Evolutionary conservation across 768 basidiomycete genomes (phyloP), one percentile per base, ranked within the genome.

Genomic region (Mycena alexandri): DNA sequence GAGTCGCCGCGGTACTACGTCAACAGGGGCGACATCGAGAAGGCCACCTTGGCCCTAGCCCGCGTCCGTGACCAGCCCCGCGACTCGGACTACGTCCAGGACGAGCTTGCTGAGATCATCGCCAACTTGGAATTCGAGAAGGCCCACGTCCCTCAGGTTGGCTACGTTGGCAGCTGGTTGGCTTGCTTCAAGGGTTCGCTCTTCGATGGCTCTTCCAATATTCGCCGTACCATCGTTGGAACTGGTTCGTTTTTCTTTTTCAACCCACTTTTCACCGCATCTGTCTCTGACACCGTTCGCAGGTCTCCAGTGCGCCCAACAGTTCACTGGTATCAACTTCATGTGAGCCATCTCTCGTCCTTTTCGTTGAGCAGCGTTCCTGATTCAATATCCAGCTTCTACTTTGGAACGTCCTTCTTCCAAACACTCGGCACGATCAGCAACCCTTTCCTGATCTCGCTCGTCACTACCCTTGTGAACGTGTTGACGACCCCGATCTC

Each of bases 241-340:
- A 92, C 93, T 70, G 61, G 61, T 53, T 5, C 24, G 51, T 29
- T 5, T 11, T 19, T 16, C 14, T 11, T 19, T 16, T 12, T 44
- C 17, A 11, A 19, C 2, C 19, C 24, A n/a, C n/a, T 22, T 42
- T 24, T 41, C 5, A 42, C 53, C 17, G 2, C 1, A 2, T 43
- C 29, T 6, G 29, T 29, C 3, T 61, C 21, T 53, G 14, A 33
- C 16, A 2, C 22, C 19, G 12, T 9, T 43, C 29, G 3, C 21
- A 61, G 61, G 61, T 54, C 51, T 62, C 8, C 61, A 63, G 42
- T 63, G 67, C 66, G 51, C 47, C 65, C 91, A 93, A 78, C 92
- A 94, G 78, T 86, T 93, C 77, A 95, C 93, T 22, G 92, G 92
- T 71, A 89, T 89, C 79, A 90, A 89, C 79, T 90, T 90, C 75